Percentiles rank a stretch among this genome's conserved stretches.
These are phyloP conservation scores for Pseudonitzschia multiseries DNA, from an alignment of 108 stramenopile species.

Conservation along the genomic window DNA sequence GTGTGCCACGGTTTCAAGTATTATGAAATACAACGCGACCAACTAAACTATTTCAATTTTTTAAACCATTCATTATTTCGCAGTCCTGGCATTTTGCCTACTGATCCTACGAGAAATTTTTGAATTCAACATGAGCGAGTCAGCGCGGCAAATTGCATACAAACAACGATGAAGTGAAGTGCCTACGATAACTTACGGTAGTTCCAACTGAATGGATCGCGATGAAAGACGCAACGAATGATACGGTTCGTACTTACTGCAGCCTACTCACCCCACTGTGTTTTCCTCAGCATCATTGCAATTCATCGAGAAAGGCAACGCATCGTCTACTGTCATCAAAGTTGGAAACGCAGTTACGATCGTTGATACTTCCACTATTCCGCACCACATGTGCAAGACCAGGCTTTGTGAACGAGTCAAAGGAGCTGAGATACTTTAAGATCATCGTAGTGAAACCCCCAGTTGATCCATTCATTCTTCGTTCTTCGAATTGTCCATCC, in stretches of 20 bases:
- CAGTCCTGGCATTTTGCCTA: neutral
- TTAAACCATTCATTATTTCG: conserved; percentile 8
- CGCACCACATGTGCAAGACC: neutral
- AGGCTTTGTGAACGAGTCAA: neutral
- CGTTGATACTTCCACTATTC: neutral
- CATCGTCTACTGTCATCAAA: neutral
- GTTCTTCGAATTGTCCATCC: neutral
- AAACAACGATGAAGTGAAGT: neutral
- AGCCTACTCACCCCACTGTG: neutral
- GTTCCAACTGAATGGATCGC: no score
- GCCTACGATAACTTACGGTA: no score
- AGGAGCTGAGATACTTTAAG: neutral
- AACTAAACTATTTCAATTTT: neutral
- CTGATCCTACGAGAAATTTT: neutral
- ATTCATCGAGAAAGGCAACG: neutral
- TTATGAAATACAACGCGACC: neutral
- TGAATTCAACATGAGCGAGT: neutral
- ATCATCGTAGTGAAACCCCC: neutral
- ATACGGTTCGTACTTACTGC: no score
- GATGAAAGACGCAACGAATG: no score
- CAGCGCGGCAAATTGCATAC: neutral
- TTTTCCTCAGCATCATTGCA: neutral
- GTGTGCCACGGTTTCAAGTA: neutral
- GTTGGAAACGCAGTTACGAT: neutral
- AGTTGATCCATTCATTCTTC: neutral